These are phyloP conservation scores for Metroxylon sagu DNA, from an alignment of 176 grass and related monocot genomes.

Conservation along the genomic window DNA sequence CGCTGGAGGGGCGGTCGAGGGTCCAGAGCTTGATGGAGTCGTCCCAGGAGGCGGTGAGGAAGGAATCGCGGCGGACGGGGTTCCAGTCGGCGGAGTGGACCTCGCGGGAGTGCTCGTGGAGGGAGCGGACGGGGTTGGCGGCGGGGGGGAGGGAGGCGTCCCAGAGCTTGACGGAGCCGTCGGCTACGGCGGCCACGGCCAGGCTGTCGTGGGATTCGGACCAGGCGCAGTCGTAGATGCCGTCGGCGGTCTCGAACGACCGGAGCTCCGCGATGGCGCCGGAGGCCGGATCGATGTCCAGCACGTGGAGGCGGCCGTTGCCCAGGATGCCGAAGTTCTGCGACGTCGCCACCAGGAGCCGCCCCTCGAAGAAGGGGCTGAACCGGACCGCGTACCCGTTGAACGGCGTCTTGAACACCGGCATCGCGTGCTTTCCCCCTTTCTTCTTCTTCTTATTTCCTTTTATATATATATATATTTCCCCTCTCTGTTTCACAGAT, in stretches of 20 bases:
- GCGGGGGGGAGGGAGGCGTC: constrained; percentile 45
- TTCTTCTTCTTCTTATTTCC: too few species aligned
- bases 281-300: constrained; percentile 46
- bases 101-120: constrained; percentile 86
- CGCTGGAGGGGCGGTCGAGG: constrained; percentile 49
- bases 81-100: constrained; percentile 64
- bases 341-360: constrained; percentile 53
- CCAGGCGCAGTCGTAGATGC: constrained; percentile 87
- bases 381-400: constrained; percentile 62
- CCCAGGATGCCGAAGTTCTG: constrained; percentile 87
- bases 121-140: constrained; percentile 60
- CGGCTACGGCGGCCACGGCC: constrained; percentile 49
- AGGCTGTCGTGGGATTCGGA: constrained; percentile 82
- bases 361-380: constrained; percentile 84
- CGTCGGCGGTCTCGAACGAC: constrained; percentile 79
- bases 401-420: constrained; percentile 69
- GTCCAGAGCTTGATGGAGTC: constrained; percentile 89
- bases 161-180: constrained; percentile 77
- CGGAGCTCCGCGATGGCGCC: constrained; percentile 19
- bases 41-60: constrained; percentile 71
- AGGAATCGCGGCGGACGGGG: constrained; percentile 72
- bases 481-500: too few species aligned
- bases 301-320: constrained; percentile 84
- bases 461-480: too few species aligned
- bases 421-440: constrained; percentile 30